Conservation (phyloP, 768 basidiomycete species). For the Boletus edulis region DNA sequence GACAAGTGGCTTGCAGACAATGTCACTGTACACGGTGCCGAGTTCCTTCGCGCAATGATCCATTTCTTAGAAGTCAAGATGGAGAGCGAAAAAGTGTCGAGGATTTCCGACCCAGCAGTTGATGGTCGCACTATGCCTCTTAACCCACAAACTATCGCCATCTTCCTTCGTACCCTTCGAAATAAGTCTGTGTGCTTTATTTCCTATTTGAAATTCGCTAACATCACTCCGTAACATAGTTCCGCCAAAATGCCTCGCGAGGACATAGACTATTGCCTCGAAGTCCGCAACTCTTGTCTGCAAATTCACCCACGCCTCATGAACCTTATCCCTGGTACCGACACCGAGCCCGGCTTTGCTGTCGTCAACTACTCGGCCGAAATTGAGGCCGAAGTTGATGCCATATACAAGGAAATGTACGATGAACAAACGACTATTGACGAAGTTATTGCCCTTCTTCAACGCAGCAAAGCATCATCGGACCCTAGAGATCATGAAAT, state of each 20-base stretch:
- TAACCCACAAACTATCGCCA: conserved; percentile 86
- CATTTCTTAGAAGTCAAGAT: conserved; percentile 92
- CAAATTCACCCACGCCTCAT: conserved; percentile 96
- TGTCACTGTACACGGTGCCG: conserved; percentile 74
- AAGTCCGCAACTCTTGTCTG: conserved; percentile 89
- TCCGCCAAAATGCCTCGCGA: conserved; percentile 70
- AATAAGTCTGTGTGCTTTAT: conserved; percentile 55
- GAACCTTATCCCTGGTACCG: conserved; percentile 83
- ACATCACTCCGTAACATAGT: conserved; percentile 36
- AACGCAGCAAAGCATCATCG: conserved; percentile 78
- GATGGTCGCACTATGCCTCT: conserved; percentile 84
- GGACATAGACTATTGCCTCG: conserved; percentile 83
- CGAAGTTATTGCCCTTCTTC: conserved; percentile 86
- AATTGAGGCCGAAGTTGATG: conserved; percentile 90
- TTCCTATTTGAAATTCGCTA: background rate
- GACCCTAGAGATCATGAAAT: conserved; percentile 89
- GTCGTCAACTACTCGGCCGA: conserved; percentile 87
- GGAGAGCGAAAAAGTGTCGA: conserved; percentile 77
- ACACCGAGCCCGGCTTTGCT: conserved; percentile 86
- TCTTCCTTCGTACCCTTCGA: conserved; percentile 87
- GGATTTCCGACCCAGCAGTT: conserved; percentile 73
- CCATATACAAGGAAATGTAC: conserved; percentile 98
- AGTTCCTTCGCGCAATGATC: conserved; percentile 85
- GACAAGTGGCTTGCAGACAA: conserved; percentile 97
- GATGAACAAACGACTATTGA: conserved; percentile 93